Evolutionary conservation across 1,284 basidiomycete species (phyloP).

Genomic region (Ceratobasidium sp.): DNA sequence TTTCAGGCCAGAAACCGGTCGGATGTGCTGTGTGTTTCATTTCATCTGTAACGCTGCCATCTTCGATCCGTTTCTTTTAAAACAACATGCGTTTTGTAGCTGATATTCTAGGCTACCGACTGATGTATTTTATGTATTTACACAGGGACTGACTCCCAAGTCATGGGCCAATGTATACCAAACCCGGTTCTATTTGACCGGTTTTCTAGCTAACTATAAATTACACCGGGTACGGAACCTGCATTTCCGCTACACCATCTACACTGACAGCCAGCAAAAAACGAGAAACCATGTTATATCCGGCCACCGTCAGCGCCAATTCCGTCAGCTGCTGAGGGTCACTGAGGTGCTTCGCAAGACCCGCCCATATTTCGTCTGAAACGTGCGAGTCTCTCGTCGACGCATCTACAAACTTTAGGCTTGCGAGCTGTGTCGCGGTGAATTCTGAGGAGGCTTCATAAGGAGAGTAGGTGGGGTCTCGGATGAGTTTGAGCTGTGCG

Average conservation of each 20-base stretch:
- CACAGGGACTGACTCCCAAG: no score
- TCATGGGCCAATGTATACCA: no score
- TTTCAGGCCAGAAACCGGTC: background rate
- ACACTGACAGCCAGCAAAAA: slow-evolving; percentile 45
- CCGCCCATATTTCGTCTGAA: slow-evolving; percentile 37
- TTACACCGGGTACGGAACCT: slow-evolving; percentile 32
- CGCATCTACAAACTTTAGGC: slow-evolving; percentile 36
- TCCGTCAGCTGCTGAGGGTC: slow-evolving; percentile 28
- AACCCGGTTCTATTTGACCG: no score
- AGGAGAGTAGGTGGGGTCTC: slow-evolving; percentile 35
- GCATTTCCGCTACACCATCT: slow-evolving; percentile 42
- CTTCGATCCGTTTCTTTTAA: background rate
- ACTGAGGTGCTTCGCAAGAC: slow-evolving; percentile 12
- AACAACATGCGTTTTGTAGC: background rate
- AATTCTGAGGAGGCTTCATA: slow-evolving; percentile 17
- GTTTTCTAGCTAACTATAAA: background rate
- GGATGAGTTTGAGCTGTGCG: slow-evolving; percentile 42
- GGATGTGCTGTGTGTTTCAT: background rate
- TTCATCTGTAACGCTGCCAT: slow-evolving; percentile 7
- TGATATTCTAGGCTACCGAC: background rate
- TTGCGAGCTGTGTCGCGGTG: slow-evolving; percentile 33
- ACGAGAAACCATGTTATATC: slow-evolving; percentile 43
- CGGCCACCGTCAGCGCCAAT: slow-evolving; percentile 25
- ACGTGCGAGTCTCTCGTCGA: slow-evolving; percentile 34
- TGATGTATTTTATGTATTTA: background rate